Evolutionary conservation across 202 grass and related monocot species (phyloP).

Genomic region (Saccharum hybrid): DNA sequence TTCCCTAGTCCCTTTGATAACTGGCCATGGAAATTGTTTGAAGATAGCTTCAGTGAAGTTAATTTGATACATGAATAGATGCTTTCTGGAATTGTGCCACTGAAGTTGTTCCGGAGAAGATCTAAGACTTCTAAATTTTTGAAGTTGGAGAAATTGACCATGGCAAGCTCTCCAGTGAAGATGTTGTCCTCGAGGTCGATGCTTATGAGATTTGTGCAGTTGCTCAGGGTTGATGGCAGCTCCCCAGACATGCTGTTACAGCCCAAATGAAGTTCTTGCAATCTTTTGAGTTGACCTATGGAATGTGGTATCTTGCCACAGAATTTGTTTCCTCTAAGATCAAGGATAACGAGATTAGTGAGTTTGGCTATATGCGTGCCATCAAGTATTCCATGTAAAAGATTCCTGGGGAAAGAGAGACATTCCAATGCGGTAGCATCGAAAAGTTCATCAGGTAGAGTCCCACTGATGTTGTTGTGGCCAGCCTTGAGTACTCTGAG

Average conservation of each 20-base stretch:
- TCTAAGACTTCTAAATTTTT: constrained; percentile 40
- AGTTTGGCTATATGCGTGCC: constrained; percentile 11
- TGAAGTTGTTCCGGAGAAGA: constrained; percentile 37
- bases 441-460: constrained; percentile 56
- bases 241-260: constrained; percentile 12
- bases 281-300: constrained; percentile 29
- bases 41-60: constrained; percentile 36
- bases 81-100: constrained; percentile 47
- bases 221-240: constrained; percentile 27
- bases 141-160: constrained; percentile 55
- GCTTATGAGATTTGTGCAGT: constrained; percentile 15
- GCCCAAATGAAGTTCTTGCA: constrained; percentile 31
- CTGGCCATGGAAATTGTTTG: constrained; percentile 44
- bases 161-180: constrained; percentile 25
- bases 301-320: background rate
- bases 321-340: constrained; percentile 51
- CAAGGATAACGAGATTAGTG: constrained; percentile 43
- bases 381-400: constrained; percentile 38
- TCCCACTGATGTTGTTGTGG: constrained; percentile 48
- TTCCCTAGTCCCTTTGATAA: constrained; percentile 38
- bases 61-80: constrained; percentile 49
- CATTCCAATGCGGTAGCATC: constrained; percentile 17
- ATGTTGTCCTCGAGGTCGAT: constrained; percentile 18
- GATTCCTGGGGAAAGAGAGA: constrained; percentile 44
- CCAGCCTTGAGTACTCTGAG: constrained; percentile 38